A percentile compares a stretch with the other conserved stretches of the same genome.
phyloP scores from a whole-genome alignment of 176 grass and related monocot species.

The Dendrocalamus sinicus region DNA sequence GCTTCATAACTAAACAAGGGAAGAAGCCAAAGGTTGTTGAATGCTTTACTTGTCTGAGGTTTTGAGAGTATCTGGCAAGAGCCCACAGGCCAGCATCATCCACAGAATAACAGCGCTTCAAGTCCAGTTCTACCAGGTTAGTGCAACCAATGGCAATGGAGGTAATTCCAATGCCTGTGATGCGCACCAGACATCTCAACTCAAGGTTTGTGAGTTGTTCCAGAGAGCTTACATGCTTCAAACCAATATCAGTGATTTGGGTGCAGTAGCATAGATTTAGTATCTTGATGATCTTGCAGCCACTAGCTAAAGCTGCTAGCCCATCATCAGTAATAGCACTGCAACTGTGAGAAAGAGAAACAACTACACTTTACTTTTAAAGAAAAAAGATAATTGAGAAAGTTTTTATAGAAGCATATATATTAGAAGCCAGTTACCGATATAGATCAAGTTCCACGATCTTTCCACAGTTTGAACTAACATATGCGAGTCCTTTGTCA shows the following conservation, averaged over 20 bases:
- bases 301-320: slow-evolving; percentile 55
- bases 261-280: slow-evolving; percentile 80
- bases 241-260: slow-evolving; percentile 64
- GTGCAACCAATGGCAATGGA: slow-evolving; percentile 66
- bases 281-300: slow-evolving; percentile 67
- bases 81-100: slow-evolving; percentile 74
- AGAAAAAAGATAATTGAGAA: neutral
- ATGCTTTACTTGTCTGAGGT: slow-evolving; percentile 72
- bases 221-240: slow-evolving; percentile 60
- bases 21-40: neutral
- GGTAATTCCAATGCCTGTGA: slow-evolving; percentile 65
- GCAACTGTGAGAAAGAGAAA: slow-evolving; percentile 50
- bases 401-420: slow-evolving; percentile 5
- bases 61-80: slow-evolving; percentile 64
- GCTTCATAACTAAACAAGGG: neutral
- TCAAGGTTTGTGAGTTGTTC: slow-evolving; percentile 69
- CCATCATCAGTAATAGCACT: slow-evolving; percentile 66
- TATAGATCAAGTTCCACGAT: slow-evolving; percentile 78
- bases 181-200: slow-evolving; percentile 54
- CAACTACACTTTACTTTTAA: neutral
- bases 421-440: slow-evolving; percentile 48
- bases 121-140: slow-evolving; percentile 62
- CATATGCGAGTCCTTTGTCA: slow-evolving; percentile 56
- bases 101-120: slow-evolving; percentile 72
- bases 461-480: slow-evolving; percentile 63